Conservation (phyloP, 495 filamentous ascomycete species). For the Glarea lozoyensis region DNA sequence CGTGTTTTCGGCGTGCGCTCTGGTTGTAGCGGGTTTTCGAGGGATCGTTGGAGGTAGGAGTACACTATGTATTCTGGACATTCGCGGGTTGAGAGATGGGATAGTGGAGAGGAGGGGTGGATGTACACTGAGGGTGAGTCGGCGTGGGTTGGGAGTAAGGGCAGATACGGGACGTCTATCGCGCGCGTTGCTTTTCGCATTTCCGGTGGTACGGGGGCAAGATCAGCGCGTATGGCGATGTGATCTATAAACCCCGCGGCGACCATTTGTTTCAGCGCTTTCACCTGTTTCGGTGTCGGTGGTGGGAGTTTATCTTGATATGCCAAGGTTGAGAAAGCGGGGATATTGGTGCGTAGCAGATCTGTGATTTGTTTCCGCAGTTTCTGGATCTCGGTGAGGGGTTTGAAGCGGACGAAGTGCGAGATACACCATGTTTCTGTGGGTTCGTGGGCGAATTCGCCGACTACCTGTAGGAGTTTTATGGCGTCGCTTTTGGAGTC, state of each 20-base stretch:
- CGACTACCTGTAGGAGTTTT: conserved; percentile 81
- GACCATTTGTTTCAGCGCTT: conserved; percentile 80
- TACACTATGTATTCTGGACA: conserved; percentile 82
- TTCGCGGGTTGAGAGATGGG: conserved; percentile 58
- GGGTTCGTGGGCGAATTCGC: conserved; percentile 64
- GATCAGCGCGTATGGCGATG: conserved; percentile 85
- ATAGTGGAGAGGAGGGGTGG: conserved; percentile 61
- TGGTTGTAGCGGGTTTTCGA: conserved; percentile 34
- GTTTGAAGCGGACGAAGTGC: conserved; percentile 80
- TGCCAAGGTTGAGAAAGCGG: conserved; percentile 50
- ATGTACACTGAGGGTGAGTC: conserved; percentile 29
- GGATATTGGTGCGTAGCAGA: conserved; percentile 68
- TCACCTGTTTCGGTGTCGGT: conserved; percentile 62
- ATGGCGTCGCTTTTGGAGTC: conserved; percentile 81
- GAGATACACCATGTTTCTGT: conserved; percentile 63
- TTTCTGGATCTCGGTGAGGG: conserved; percentile 75
- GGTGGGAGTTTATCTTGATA: conserved; percentile 53
- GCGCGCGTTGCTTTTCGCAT: conserved; percentile 64
- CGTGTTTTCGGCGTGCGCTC: conserved; percentile 63
- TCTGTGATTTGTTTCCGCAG: conserved; percentile 74
- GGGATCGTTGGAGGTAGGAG: conserved; percentile 67
- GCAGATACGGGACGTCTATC: conserved; percentile 84
- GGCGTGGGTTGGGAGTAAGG: conserved; percentile 62
- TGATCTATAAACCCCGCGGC: conserved; percentile 94
- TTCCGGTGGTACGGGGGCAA: conserved; percentile 65